Percentiles rank a stretch among this genome's conserved stretches.
Evolutionary conservation across 768 basidiomycete genomes (phyloP).

Genomic region (Amanita subjunquillea): DNA sequence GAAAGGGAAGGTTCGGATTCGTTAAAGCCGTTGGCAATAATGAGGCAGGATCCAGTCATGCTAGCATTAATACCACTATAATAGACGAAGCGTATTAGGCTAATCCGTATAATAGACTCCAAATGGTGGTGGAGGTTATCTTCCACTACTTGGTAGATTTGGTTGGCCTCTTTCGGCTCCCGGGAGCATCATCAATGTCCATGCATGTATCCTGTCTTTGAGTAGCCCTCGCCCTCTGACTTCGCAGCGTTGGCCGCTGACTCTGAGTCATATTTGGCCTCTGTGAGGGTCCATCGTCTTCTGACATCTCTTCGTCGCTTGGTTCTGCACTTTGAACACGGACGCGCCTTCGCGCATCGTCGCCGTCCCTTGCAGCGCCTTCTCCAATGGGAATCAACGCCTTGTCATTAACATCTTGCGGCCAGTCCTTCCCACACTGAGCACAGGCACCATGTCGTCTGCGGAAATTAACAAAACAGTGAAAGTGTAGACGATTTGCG

Average conservation of each 20-base stretch:
- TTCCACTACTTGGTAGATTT: conserved; percentile 1
- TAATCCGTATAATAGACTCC: not conserved
- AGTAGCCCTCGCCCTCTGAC: not conserved
- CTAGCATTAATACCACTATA: conserved; percentile 1
- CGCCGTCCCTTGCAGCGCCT: conserved; percentile 51
- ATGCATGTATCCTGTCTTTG: conserved; percentile 20
- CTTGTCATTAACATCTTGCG: conserved; percentile 31
- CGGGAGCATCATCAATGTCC: conserved; percentile 29
- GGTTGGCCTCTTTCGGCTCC: conserved; percentile 14
- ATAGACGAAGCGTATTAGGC: not conserved
- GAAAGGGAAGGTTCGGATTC: conserved; percentile 85
- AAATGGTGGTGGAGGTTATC: not conserved
- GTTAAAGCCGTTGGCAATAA: conserved; percentile 25
- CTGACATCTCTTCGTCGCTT: conserved; percentile 35
- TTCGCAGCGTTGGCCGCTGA: conserved; percentile 7
- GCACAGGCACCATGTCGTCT: conserved; percentile 40
- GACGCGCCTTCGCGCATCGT: conserved; percentile 31
- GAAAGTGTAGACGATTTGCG: conserved; percentile 49
- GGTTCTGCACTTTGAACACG: conserved; percentile 19
- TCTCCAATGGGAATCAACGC: conserved; percentile 56
- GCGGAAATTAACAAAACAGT: conserved; percentile 50
- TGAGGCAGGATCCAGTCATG: conserved; percentile 26
- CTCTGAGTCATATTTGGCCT: conserved; percentile 12
- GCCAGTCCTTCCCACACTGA: conserved; percentile 51
- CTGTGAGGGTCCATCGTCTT: conserved; percentile 22